Evolutionary conservation across 2,329 filamentous ascomycete species (phyloP).

Genomic region (Fusarium paranaense): DNA sequence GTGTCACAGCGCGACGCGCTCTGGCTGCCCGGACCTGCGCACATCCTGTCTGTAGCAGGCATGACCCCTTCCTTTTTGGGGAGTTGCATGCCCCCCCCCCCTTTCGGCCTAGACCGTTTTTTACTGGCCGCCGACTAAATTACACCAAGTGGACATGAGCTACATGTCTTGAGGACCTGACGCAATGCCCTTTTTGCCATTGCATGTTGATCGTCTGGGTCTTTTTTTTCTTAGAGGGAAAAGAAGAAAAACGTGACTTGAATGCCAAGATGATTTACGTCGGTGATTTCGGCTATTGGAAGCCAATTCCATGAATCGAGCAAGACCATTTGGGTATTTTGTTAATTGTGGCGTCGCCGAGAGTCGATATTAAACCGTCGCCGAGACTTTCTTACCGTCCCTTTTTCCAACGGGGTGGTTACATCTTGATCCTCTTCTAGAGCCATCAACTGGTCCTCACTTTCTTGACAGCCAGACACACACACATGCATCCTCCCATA

Average conservation of each 20-base stretch:
- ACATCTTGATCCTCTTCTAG: neutral
- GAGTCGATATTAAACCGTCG: constrained; percentile 13
- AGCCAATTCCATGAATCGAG: neutral
- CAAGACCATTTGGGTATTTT: neutral
- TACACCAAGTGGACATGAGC: constrained; percentile 13
- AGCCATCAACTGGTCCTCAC: neutral
- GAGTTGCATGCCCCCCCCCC: neutral
- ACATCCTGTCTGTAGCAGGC: neutral
- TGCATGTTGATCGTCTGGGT: constrained; percentile 20
- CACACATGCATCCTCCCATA: neutral
- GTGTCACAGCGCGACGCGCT: constrained; percentile 22
- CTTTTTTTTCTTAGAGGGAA: neutral
- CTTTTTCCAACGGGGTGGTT: neutral
- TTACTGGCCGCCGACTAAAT: neutral
- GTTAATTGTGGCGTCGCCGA: neutral
- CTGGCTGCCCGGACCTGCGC: neutral
- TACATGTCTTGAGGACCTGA: constrained; percentile 16
- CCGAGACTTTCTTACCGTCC: neutral
- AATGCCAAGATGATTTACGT: constrained; percentile 21
- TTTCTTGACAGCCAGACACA: neutral
- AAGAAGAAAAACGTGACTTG: constrained; percentile 23
- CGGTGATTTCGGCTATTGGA: neutral
- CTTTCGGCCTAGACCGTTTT: neutral
- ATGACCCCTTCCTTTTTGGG: neutral
- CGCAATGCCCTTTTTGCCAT: constrained; percentile 10